These are phyloP conservation scores for Arthroderma sp. DNA, from an alignment of 2,329 filamentous ascomycete species.

Conservation along the genomic window DNA sequence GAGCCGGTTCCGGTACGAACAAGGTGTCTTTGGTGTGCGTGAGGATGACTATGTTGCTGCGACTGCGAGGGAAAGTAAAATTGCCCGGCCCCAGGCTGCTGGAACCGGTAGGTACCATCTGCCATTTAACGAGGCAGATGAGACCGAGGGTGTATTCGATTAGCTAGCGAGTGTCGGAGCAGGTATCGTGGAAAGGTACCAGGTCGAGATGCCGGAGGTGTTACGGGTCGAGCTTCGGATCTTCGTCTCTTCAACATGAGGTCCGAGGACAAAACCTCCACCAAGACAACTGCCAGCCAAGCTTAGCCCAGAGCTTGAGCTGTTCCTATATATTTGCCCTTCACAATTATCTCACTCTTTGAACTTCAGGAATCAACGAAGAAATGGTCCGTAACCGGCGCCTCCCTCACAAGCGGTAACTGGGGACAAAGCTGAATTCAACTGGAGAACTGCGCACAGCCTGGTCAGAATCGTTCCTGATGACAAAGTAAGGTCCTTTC, in stretches of 20 bases:
- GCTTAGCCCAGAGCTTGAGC: background rate
- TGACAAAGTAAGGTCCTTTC: no score
- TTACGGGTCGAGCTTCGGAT: conserved; percentile 29
- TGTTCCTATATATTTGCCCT: background rate
- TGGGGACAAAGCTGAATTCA: no score
- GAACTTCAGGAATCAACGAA: no score
- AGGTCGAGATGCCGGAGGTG: conserved; percentile 21
- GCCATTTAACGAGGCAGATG: conserved; percentile 40
- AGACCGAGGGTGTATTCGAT: conserved; percentile 25
- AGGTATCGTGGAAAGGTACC: conserved; percentile 12
- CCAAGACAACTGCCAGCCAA: background rate
- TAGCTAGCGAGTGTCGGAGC: conserved; percentile 1
- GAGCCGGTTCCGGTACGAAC: conserved; percentile 34
- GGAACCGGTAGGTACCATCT: conserved; percentile 43
- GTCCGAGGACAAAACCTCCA: conserved; percentile 22
- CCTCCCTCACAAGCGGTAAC: no score
- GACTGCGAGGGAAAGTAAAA: conserved; percentile 33
- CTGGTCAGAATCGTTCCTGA: no score
- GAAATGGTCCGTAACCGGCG: no score
- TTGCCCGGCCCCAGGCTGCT: conserved; percentile 40
- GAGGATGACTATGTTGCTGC: conserved; percentile 24
- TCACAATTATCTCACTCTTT: no score
- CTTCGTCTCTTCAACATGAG: conserved; percentile 39
- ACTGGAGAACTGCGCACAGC: no score
- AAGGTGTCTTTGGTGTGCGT: conserved; percentile 30